phyloP scores from a whole-genome alignment of 2,329 filamentous ascomycete species.

The Aspergillus flavus region DNA sequence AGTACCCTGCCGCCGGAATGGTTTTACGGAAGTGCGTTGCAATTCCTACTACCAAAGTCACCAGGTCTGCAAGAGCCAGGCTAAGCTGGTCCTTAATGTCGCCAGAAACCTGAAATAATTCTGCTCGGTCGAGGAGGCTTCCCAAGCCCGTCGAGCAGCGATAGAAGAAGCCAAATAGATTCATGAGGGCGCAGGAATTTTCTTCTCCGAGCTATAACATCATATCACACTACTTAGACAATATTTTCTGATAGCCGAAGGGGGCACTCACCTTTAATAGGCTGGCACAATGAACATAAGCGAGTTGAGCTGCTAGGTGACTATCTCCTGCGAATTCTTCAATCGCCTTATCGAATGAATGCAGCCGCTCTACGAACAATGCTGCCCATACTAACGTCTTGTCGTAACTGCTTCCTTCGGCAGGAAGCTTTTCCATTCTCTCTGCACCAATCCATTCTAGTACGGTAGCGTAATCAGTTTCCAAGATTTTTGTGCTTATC shows the following conservation, averaged over 20 bases:
- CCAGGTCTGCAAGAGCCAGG: conserved; percentile 40
- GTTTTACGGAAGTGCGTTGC: conserved; percentile 42
- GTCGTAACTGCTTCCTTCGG: conserved; percentile 46
- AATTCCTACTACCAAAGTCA: conserved; percentile 34
- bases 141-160: conserved; percentile 47
- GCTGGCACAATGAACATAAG: conserved; percentile 51
- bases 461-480: conserved; percentile 13
- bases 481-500: conserved; percentile 14
- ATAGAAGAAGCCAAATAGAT: conserved; percentile 57
- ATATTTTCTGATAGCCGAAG: too few species aligned
- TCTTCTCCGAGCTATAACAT: conserved; percentile 48
- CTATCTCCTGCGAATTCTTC: conserved; percentile 41
- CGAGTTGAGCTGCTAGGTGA: conserved; percentile 49
- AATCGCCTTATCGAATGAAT: conserved; percentile 41
- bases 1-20: conserved; percentile 25
- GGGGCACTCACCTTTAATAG: conserved; percentile 49
- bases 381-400: conserved; percentile 45
- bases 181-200: conserved; percentile 52
- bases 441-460: conserved; percentile 42
- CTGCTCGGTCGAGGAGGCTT: conserved; percentile 50
- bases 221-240: background rate
- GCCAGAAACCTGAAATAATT: conserved; percentile 49
- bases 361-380: conserved; percentile 41
- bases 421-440: conserved; percentile 42
- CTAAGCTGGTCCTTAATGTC: conserved; percentile 53